phyloP scores from a whole-genome alignment of 495 filamentous ascomycete genomes.

The Aspergillus hancockii region DNA sequence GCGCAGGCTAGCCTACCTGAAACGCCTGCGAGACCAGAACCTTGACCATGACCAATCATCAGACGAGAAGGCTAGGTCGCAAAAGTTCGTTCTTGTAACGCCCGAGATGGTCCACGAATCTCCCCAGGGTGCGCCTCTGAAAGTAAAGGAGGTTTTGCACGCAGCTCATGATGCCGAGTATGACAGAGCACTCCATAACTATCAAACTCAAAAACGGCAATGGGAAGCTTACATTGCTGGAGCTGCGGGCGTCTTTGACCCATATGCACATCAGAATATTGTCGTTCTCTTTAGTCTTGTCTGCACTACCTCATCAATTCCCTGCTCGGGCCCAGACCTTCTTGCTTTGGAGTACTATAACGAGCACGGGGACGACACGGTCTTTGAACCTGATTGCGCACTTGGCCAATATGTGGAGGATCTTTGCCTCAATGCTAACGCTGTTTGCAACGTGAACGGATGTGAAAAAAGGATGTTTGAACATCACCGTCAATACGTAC shows the following conservation, averaged over 20 bases:
- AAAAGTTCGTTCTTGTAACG: slow-evolving; percentile 84
- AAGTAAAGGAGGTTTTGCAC: slow-evolving; percentile 89
- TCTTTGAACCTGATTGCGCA: slow-evolving; percentile 83
- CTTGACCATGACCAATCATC: slow-evolving; percentile 49
- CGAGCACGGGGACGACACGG: slow-evolving; percentile 66
- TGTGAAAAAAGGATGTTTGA: slow-evolving; percentile 89
- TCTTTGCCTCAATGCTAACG: slow-evolving; percentile 72
- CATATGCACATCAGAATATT: slow-evolving; percentile 91
- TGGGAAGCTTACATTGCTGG: slow-evolving; percentile 92
- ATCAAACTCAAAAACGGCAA: slow-evolving; percentile 89
- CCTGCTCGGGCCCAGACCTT: slow-evolving; percentile 85
- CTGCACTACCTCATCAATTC: slow-evolving; percentile 85
- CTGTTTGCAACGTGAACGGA: slow-evolving; percentile 75
- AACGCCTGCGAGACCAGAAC: slow-evolving; percentile 78
- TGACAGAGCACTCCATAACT: slow-evolving; percentile 90
- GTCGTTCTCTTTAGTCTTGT: slow-evolving; percentile 93
- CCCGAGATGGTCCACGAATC: slow-evolving; percentile 91
- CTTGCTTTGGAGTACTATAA: slow-evolving; percentile 90
- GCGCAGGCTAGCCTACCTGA: slow-evolving; percentile 74
- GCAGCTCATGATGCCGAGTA: slow-evolving; percentile 96
- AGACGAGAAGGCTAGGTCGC: slow-evolving; percentile 60
- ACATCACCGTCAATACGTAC: slow-evolving; percentile 96
- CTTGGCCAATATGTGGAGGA: slow-evolving; percentile 96
- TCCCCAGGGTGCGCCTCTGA: slow-evolving; percentile 71
- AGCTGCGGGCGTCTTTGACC: slow-evolving; percentile 78